Evolutionary conservation across 208 protist species (phyloP).

Genomic region (Acanthamoeba lenticulata): DNA sequence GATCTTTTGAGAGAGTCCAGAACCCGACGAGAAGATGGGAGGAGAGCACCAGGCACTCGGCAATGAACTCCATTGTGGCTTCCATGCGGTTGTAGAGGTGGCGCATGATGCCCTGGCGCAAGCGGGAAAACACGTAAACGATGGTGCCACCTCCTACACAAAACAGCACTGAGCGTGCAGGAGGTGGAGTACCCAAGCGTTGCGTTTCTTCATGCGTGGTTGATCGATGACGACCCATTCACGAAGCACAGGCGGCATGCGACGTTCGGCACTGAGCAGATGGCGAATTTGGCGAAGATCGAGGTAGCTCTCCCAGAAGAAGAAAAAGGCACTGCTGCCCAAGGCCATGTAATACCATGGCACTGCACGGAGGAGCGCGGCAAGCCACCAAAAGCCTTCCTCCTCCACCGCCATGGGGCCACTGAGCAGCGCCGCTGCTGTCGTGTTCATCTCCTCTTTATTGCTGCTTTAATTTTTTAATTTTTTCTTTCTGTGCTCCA

Average conservation of each 20-base stretch:
- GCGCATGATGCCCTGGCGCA: neutral
- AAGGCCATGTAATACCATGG: neutral
- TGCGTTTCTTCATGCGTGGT: conserved; percentile 16
- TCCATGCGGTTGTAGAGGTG: neutral
- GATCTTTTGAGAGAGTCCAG: neutral
- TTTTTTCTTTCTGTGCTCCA: no score
- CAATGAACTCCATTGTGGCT: conserved; percentile 3
- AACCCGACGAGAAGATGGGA: neutral
- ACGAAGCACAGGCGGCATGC: neutral
- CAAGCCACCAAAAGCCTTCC: neutral
- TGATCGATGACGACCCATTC: conserved; percentile 15
- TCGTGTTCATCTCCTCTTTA: neutral
- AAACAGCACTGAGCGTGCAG: neutral
- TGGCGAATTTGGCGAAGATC: neutral
- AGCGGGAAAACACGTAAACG: neutral
- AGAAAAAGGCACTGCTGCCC: neutral
- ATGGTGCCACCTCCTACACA: neutral
- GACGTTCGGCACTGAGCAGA: neutral
- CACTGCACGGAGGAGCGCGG: neutral
- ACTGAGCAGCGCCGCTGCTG: neutral
- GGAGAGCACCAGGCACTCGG: neutral
- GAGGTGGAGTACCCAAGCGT: neutral
- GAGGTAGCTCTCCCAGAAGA: conserved; percentile 19
- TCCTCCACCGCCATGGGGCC: neutral
- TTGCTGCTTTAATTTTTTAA: neutral